Conservation (phyloP, 768 basidiomycete genomes). For the Lactarius psammicola region DNA sequence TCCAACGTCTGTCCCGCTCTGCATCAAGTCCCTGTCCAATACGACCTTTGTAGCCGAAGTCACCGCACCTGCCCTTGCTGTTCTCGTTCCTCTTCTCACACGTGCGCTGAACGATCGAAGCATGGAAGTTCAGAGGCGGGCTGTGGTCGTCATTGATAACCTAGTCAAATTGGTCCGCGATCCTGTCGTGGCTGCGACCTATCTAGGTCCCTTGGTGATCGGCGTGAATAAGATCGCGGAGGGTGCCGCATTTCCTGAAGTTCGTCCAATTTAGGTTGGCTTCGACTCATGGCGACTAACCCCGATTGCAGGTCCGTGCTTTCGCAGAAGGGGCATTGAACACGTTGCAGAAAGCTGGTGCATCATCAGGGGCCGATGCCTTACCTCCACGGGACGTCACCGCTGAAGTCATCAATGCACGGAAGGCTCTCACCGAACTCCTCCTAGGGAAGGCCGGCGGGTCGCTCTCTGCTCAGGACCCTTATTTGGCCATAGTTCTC, state of each 20-base stretch:
- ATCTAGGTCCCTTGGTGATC: slow-evolving; percentile 82
- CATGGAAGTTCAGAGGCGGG: slow-evolving; percentile 93
- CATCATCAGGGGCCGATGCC: slow-evolving; percentile 69
- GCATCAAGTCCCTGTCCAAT: slow-evolving; percentile 92
- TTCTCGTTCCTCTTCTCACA: slow-evolving; percentile 86
- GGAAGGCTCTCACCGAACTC: slow-evolving; percentile 56
- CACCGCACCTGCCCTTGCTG: slow-evolving; percentile 92
- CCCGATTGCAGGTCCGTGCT: slow-evolving; percentile 66
- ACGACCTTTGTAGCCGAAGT: slow-evolving; percentile 98
- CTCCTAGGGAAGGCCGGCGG: slow-evolving; percentile 52
- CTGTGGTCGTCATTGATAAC: slow-evolving; percentile 93
- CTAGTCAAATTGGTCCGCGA: slow-evolving; percentile 96
- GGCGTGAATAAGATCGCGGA: slow-evolving; percentile 89
- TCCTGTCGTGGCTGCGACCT: slow-evolving; percentile 82
- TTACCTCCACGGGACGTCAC: slow-evolving; percentile 68
- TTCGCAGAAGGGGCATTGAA: slow-evolving; percentile 82
- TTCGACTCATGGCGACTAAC: slow-evolving; percentile 13
- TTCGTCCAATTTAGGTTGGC: slow-evolving; percentile 34
- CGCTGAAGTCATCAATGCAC: slow-evolving; percentile 56
- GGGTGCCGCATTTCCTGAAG: slow-evolving; percentile 94
- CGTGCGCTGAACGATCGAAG: slow-evolving; percentile 94
- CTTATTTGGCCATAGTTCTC: slow-evolving; percentile 58
- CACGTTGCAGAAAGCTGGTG: slow-evolving; percentile 80
- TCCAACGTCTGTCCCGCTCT: slow-evolving; percentile 82
- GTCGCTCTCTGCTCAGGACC: slow-evolving; percentile 49